Base-by-base conservation (phyloP, 1,284 basidiomycete species). In the Sparassis latifolia region DNA sequence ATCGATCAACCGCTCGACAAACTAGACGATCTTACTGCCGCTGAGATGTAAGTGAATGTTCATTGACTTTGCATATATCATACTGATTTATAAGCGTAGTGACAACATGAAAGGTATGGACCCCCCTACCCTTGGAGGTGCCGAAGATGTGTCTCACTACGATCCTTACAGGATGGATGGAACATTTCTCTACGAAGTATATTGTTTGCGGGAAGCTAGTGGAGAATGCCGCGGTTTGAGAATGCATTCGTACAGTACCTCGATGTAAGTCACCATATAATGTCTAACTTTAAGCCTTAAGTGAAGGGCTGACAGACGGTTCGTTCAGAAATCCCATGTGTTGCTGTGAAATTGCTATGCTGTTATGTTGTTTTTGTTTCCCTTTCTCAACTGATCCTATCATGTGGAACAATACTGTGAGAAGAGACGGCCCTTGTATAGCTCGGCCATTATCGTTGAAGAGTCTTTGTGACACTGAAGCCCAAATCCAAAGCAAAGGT, bases 131-230 rank as follows among this genome's bases (percentile, higher is more conserved):
- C 20, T 20, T 20, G 1, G 1, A 20, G 20, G 20, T 20, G 20
- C 28, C 2, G 9, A 20, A 28, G 37, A 38, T n/a, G 27, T 20
- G 9, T 7, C 37, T 32, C 20, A 30, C 47, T 52, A 48, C 4
- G 4, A n/a, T 20, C 10, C 10, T 27, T 39, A 31, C 56, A 86
- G 86, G 89, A 32, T 95, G 92, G 92, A 85, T 91, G 56, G 89
- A 92, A 38, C 91, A 94, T 65, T 94, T 95, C 67, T 79, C 82
- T 33, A 83, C 82, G 75, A 94, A 94, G 66, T 94, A 94, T 65
- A 86, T 89, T 58, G 68, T 91, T 47, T 90, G 88, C 62, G 92
- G 92, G 42, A 84, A 80, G 61, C 77, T 95, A 29, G 86, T 92
- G 46, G 85, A 92, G 67, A 89, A 89, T 58, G 78, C 66, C 37